Base-by-base conservation (phyloP, 805 yeast species). In the Saccharomycopsis babjevae region DNA sequence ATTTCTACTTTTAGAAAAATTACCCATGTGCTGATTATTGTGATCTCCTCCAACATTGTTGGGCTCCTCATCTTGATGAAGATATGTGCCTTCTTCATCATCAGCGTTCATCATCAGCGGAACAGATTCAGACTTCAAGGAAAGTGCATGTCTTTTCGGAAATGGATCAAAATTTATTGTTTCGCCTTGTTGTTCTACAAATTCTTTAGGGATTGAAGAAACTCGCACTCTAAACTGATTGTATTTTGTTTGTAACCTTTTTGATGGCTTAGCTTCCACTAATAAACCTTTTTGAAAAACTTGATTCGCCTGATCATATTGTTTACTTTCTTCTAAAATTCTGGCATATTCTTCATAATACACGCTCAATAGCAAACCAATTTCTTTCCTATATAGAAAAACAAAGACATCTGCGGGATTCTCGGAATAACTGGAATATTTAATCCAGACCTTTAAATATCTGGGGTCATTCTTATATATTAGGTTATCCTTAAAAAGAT, bases 381-480 rank as follows among this genome's bases (percentile, higher is more conserved):
- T 88, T 56, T 79, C 82, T 64, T 86, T 84, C 63, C 85, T 81
- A 52, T 84, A 82, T 72, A 93, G 75, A 68, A 85, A 90, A 5
- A 81, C 76, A 70, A 86, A 91, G 1, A 88, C 76, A 59, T 86
- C 92, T 50, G 82, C 74, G 0, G 92, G 91, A 16, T 85, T 79
- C 62, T 85, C 89, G 1, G 87, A 79, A 67, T 79, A 84, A 28
- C 78, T 80, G 8, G 88, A 82, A 70, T 89, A 91, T 66, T 83
- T 84, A 46, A 92, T 71, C 97, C 99, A 93, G 1, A 91, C 78
- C 64, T 78, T 80, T 57, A 93, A 71, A 68, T 88, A 91, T 56
- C 97, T 73, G 1, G 93, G 83, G 69, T 93, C 97, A 69, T 92
- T 86, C 62, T 83, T 85, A 70, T 91, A 93, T 63, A 82, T 83